Evolutionary conservation across 306 rosid genomes (phyloP).

Genomic region (Vicia faba): DNA sequence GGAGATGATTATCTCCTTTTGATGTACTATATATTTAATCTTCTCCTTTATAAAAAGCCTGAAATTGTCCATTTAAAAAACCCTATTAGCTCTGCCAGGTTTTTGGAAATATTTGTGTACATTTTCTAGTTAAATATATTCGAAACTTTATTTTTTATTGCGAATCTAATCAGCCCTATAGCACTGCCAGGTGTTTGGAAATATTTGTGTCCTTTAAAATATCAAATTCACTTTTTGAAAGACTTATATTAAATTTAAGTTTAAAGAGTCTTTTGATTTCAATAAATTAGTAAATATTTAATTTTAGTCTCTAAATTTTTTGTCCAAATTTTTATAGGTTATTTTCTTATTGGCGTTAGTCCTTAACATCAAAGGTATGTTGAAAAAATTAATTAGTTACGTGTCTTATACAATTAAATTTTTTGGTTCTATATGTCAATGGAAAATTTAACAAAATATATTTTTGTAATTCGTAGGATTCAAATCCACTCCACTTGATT

Average conservation of each 20-base stretch:
- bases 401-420: too few relatives aligned
- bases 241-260: neutral
- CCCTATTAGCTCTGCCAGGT: slow-evolving; percentile 13
- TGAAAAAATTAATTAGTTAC: too few relatives aligned
- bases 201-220: neutral
- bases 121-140: slow-evolving; percentile 7
- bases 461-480: too few relatives aligned
- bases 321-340: neutral
- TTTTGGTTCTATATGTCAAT: too few relatives aligned
- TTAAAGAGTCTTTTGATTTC: too few relatives aligned
- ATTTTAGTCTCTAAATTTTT: too few relatives aligned
- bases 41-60: neutral
- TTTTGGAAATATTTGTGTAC: slow-evolving; percentile 19
- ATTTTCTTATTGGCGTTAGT: too few relatives aligned
- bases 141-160: neutral
- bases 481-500: too few relatives aligned
- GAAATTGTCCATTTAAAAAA: neutral
- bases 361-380: too few relatives aligned
- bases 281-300: too few relatives aligned
- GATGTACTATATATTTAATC: neutral
- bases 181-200: slow-evolving; percentile 30
- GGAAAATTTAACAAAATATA: too few relatives aligned
- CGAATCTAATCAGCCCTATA: slow-evolving; percentile 20
- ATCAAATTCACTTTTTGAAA: slow-evolving; percentile 4
- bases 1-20: slow-evolving; percentile 25